phyloP scores from a whole-genome alignment of 148 eudicot genomes.

The Chenopodium berlandieri region DNA sequence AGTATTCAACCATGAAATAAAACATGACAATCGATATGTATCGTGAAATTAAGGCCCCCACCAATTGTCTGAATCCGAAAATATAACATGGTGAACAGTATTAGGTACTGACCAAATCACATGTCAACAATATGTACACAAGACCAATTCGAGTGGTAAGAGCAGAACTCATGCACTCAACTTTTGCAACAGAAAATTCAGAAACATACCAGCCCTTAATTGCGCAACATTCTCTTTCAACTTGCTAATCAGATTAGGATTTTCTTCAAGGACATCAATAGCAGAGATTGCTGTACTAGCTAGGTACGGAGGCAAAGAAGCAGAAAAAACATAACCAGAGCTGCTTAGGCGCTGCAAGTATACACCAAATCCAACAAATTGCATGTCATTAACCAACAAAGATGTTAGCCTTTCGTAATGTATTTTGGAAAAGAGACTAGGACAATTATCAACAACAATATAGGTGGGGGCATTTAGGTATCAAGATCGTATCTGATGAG shows the following conservation, averaged over 20 bases:
- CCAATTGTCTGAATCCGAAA: background rate
- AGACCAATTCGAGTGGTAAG: background rate
- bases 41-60: too few relatives aligned
- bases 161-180: background rate
- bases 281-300: slow-evolving; percentile 95
- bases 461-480: too few relatives aligned
- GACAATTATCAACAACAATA: background rate
- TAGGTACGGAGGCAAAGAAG: slow-evolving; percentile 97
- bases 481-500: too few relatives aligned
- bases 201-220: slow-evolving; percentile 62
- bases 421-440: background rate
- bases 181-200: background rate
- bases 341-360: slow-evolving; percentile 83
- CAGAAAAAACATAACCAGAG: slow-evolving; percentile 97
- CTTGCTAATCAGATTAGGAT: slow-evolving; percentile 55
- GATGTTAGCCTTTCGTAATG: background rate
- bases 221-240: slow-evolving; percentile 61
- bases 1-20: too few relatives aligned
- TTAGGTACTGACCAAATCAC: background rate
- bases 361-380: background rate
- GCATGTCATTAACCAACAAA: background rate
- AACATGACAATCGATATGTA: background rate
- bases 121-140: background rate
- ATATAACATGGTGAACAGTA: background rate
- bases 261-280: slow-evolving; percentile 78